These are phyloP conservation scores for Firmiana major DNA, from an alignment of 345 rosid genomes.

Conservation along the genomic window DNA sequence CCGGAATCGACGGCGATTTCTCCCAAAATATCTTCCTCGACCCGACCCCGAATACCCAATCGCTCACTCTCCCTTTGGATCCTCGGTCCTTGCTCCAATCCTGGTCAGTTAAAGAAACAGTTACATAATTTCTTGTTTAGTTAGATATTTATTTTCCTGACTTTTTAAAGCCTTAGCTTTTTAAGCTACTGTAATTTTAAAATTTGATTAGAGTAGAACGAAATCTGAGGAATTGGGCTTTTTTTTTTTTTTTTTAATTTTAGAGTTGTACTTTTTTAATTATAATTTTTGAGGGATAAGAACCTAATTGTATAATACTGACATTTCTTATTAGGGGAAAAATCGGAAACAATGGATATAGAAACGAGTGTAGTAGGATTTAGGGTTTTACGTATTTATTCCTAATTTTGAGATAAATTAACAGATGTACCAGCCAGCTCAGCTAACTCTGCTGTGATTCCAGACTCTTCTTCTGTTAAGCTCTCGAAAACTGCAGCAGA, in stretches of 20 bases:
- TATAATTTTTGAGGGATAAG: background rate
- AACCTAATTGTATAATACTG: background rate
- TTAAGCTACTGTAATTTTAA: background rate
- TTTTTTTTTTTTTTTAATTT: background rate
- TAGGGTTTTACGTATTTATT: background rate
- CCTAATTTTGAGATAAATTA: background rate
- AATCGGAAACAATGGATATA: background rate
- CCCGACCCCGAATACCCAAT: background rate
- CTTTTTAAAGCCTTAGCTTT: background rate
- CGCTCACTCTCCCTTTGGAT: background rate
- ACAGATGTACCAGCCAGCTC: no score
- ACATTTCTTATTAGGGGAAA: background rate
- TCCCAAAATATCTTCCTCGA: background rate
- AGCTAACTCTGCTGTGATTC: no score
- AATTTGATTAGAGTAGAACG: background rate
- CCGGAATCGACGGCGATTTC: constrained; percentile 4
- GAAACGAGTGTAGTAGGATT: background rate
- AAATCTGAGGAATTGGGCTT: background rate
- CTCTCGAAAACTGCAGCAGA: no score
- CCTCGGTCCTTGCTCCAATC: background rate
- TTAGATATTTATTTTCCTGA: background rate
- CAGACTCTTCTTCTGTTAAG: no score
- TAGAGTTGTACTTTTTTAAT: background rate
- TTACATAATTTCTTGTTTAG: background rate
- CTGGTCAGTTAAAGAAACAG: background rate